Evolutionary conservation across 345 rosid genomes (phyloP), one percentile per base, ranked within the genome.

Genomic region (Aquilaria yunnanensis): DNA sequence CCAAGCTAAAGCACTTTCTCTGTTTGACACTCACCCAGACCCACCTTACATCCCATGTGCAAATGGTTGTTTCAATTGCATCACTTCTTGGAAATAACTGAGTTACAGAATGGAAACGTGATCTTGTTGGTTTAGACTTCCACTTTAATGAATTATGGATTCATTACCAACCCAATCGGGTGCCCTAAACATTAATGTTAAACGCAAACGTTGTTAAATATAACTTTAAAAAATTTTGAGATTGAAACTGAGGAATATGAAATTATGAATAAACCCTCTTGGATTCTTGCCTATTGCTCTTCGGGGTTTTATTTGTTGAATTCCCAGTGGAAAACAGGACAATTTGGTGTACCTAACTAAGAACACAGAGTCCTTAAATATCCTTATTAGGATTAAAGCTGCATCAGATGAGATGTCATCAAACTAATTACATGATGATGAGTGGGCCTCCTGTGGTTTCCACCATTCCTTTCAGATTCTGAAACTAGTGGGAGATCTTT

Each of bases 321-420:
- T 61, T 51, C 65, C 34, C 48, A 34, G 23, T 32, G 10, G 54
- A 50, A 60, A 51, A 51, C 53, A 48, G 10, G 30, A 60, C n/a
- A 12, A 30, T 16, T 48, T 14, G 64, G 55, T 61, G 64, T 48
- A 47, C 64, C 64, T 12, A 50, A 23, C 1, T 61, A 61, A 61
- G n/a, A 59, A 9, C 31, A 23, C 32, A n/a, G 46, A 54, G n/a
- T 12, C 7, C 6, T 8, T 5, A 16, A 51, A 11, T 1, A 3
- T 2, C n/a, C 14, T 8, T 8, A 51, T 2, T 51, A 12, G 5
- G 54, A 11, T 14, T 12, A 12, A 16, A 32, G 34, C 23, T 54
- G 11, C 41, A 56, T 32, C 16, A 56, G 5, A 56, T 41, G 37
- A 37, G 43, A 3, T 37, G 4, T 7, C 43, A 37, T 37, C 7